Base-by-base conservation (phyloP, 805 yeast genomes). In the Pichia thaimueangensis region DNA sequence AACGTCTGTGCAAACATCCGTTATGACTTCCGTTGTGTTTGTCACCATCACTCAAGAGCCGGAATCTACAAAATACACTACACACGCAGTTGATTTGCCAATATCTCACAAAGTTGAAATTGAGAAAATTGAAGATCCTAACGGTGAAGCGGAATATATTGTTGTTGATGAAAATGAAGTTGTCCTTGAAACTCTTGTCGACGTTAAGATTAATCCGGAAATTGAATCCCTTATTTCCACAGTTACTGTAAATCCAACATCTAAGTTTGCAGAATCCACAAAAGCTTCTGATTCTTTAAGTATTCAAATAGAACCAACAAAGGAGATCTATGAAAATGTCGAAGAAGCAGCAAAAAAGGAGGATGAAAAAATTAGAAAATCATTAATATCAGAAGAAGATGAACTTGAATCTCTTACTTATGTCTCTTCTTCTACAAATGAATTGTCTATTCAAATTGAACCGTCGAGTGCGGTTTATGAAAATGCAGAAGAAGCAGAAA, bases 261-360 rank as follows among this genome's bases (percentile, higher is more conserved):
- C 33, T 23, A 30, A 20, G n/a, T 23, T 35, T 8, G 36, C 31
- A n/a, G 31, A 29, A 29, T 15, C 20, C n/a, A n/a, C n/a, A n/a
- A n/a, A n/a, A n/a, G n/a, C n/a, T n/a, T n/a, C n/a, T n/a, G n/a
- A n/a, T n/a, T n/a, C n/a, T 15, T 23, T 30, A 7, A 28, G 15
- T 5, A 35, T 42, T 30, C 45, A 39, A 25, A 39, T 30, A 21
- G 50, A 46, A n/a, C 39, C 45, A 15, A 31, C 39, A 15, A 33
- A 17, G 17, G 25, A 30, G 13, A 19, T 41, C 24, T 41, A 16
- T 32, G n/a, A 20, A 4, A 34, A 32, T 32, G 25, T 35, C 9
- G 34, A 17, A 9, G 41, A 36, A 7, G 40, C 35, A 13, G 20
- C 30, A 5, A 16, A n/a, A 6, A 13, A 22, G 13, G 44, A 43